These are phyloP conservation scores for Leccinum barrowsii DNA, from an alignment of 768 basidiomycete species.

Conservation along the genomic window DNA sequence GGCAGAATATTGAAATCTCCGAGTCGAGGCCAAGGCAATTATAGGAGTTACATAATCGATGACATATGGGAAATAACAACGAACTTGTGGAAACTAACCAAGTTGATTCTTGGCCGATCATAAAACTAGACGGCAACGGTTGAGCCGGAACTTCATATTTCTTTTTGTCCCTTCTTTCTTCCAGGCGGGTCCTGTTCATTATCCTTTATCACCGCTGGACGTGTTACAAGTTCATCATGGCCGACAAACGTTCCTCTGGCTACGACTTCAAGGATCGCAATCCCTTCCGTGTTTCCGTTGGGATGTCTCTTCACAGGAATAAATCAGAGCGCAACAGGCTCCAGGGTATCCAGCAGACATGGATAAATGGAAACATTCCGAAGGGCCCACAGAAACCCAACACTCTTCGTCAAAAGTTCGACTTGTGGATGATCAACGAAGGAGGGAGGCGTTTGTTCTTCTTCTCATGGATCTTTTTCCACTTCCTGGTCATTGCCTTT, in stretches of 20 bases:
- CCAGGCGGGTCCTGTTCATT: constrained; percentile 29
- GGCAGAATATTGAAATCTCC: background rate
- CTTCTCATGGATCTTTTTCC: constrained; percentile 74
- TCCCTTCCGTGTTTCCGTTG: constrained; percentile 38
- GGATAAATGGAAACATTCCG: constrained; percentile 33
- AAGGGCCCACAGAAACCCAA: constrained; percentile 35
- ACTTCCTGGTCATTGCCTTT: constrained; percentile 71
- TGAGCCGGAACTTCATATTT: background rate
- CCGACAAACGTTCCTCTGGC: constrained; percentile 50
- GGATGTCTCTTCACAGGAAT: constrained; percentile 69
- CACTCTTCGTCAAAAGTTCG: constrained; percentile 45
- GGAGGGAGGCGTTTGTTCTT: constrained; percentile 81
- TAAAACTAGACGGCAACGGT: constrained; percentile 6
- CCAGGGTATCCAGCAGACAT: constrained; percentile 76
- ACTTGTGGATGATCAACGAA: constrained; percentile 93
- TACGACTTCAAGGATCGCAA: constrained; percentile 67
- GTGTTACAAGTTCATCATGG: constrained; percentile 25
- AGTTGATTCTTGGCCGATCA: background rate
- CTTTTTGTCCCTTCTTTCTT: constrained; percentile 6
- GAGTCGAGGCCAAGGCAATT: background rate
- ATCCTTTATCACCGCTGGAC: constrained; percentile 14
- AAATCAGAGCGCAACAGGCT: constrained; percentile 79
- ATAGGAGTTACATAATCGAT: background rate
- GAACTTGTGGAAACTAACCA: background rate
- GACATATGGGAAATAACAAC: background rate